These are phyloP conservation scores for Blumeriella jaapii DNA, from an alignment of 2,329 filamentous ascomycete genomes.

Conservation along the genomic window DNA sequence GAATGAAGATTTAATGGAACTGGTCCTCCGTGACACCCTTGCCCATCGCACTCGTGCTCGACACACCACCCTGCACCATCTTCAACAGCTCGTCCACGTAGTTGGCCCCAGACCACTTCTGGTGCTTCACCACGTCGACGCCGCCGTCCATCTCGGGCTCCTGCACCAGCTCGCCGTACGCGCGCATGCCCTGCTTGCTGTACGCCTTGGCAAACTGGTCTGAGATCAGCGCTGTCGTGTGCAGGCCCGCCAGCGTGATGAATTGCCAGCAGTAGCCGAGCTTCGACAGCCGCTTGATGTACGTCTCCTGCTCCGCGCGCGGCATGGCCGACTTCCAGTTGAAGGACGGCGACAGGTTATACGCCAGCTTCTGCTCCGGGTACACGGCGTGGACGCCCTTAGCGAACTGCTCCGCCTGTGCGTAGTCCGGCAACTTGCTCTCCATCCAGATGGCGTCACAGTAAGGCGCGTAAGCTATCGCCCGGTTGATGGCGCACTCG, in stretches of 20 bases:
- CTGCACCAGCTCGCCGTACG: slow-evolving; percentile 93
- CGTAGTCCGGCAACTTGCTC: slow-evolving; percentile 86
- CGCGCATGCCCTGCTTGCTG: slow-evolving; percentile 76
- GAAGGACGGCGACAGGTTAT: slow-evolving; percentile 97
- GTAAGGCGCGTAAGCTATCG: slow-evolving; percentile 84
- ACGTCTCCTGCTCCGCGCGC: slow-evolving; percentile 85
- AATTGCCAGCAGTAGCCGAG: slow-evolving; percentile 99
- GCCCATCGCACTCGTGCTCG: slow-evolving; percentile 89
- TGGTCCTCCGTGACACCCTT: slow-evolving; percentile 97
- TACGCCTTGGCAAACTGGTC: slow-evolving; percentile 82
- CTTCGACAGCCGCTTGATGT: slow-evolving; percentile 76
- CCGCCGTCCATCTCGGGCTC: slow-evolving; percentile 89
- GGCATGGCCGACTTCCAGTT: slow-evolving; percentile 99
- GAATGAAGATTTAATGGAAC: slow-evolving; percentile 55
- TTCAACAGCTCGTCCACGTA: slow-evolving; percentile 92
- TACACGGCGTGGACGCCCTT: slow-evolving; percentile 86
- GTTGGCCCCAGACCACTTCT: slow-evolving; percentile 95
- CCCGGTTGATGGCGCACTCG: slow-evolving; percentile 81
- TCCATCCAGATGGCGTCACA: slow-evolving; percentile 99
- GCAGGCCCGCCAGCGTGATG: slow-evolving; percentile 95
- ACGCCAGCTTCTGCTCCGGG: slow-evolving; percentile 96
- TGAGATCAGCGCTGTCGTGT: slow-evolving; percentile 87
- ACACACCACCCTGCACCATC: slow-evolving; percentile 92
- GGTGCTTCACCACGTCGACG: slow-evolving; percentile 94
- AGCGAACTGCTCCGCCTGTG: slow-evolving; percentile 87